These are phyloP conservation scores for Flaveria linearis DNA, from an alignment of 129 eudicot genomes.

Conservation along the genomic window DNA sequence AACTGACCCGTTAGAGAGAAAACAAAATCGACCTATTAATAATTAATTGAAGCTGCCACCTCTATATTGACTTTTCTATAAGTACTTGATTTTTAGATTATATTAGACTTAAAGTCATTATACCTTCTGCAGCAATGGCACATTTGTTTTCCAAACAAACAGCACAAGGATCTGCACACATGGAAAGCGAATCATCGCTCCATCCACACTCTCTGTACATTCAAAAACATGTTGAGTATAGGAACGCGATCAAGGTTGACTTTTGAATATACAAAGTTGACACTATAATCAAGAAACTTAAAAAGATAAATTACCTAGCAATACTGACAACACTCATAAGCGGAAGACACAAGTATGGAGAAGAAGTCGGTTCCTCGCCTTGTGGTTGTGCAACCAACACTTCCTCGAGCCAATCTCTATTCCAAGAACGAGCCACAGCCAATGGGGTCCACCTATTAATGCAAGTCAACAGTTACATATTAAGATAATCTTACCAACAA, in stretches of 20 bases:
- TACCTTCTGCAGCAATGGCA: conserved; percentile 89
- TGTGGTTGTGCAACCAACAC: conserved; percentile 47
- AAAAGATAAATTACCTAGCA: conserved; percentile 53
- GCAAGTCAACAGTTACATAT: not conserved
- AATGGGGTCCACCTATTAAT: conserved; percentile 75
- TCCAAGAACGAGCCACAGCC: conserved; percentile 90
- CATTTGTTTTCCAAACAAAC: conserved; percentile 92
- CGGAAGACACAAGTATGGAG: conserved; percentile 86
- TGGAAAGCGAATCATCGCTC: conserved; percentile 46
- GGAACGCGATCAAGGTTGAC: not conserved
- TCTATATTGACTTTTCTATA: not conserved
- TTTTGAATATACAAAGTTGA: conserved; percentile 6
- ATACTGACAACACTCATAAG: conserved; percentile 83
- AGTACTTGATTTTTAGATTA: not conserved
- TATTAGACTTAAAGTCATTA: conserved; percentile 14
- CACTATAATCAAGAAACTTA: not conserved
- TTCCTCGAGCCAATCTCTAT: conserved; percentile 73
- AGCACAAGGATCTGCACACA: conserved; percentile 77
- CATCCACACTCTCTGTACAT: conserved; percentile 83
- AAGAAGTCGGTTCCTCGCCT: conserved; percentile 44
- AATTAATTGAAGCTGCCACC: not conserved
- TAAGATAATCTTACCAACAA: not conserved
- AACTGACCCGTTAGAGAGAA: not conserved
- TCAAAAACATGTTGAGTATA: not conserved
- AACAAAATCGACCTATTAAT: not conserved